Base-by-base conservation (phyloP, 164 flowering plant genomes). In the Aristolochia fimbriata region DNA sequence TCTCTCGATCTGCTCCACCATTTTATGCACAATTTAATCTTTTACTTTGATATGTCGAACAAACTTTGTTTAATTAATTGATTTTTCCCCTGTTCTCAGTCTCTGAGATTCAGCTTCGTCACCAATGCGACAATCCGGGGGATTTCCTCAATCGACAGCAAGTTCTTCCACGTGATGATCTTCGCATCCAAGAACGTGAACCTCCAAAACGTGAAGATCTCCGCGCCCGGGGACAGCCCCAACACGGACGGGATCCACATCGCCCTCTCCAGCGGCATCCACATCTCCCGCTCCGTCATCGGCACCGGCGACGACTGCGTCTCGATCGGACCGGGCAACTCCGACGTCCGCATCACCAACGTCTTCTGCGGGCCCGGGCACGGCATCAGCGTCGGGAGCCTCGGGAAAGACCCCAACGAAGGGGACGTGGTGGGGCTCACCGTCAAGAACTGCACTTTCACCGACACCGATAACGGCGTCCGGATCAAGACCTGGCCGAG, bases 401-500 rank as follows among this genome's bases (percentile, higher is more conserved):
- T 78, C 3, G 82, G 82, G 12, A 55, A 52, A 31, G 23, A 9
- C 17, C 59, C 62, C 0, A 48, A 64, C 15, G 88, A 81, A 53
- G 62, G 57, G 8, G 57, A 64, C 14, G 82, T 81, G 0, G n/a
- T 1, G 0, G 77, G 78, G 0, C 15, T 81, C 2, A 47, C 22
- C 0, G 70, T 83, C 17, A 60, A 0, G 45, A 72, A 76, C 51
- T 77, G 79, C 69, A 72, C 77, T 16, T 52, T 82, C 55, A 75
- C 62, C 1, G 78, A 69, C 31, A 83, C 87, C 17, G 53, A 43
- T 51, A 83, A 85, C 43, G 91, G 87, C 12, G 66, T 81, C 41
- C 72, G 91, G 74, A 85, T 85, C 76, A 85, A 82, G 70, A 77
- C 91, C 10, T 85, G 84, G 83, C 71, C 80, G 0, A 63, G 74